These are phyloP conservation scores for Pittosporum tobira DNA, from an alignment of 129 eudicot species.

Conservation along the genomic window DNA sequence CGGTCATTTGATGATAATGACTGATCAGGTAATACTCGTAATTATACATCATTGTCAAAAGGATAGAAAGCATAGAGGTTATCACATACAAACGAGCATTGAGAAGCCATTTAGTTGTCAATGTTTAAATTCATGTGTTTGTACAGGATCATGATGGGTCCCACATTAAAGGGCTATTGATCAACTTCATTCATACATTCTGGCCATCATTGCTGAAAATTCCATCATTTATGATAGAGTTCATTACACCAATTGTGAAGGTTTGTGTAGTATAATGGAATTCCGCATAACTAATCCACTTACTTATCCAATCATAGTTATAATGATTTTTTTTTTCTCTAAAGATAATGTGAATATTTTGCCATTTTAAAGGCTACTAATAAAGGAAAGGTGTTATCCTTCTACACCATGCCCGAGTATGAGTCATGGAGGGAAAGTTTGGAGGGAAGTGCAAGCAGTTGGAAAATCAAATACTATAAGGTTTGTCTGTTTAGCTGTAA, in stretches of 20 bases:
- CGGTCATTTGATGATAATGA: conserved; percentile 95
- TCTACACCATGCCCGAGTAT: conserved; percentile 85
- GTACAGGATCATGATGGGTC: conserved; percentile 98
- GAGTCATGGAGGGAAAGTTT: conserved; percentile 60
- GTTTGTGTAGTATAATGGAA: conserved; percentile 16
- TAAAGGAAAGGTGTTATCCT: conserved; percentile 37
- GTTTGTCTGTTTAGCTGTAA: conserved; percentile 21
- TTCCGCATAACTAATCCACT: not conserved
- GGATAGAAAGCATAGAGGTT: not conserved
- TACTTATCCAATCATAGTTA: not conserved
- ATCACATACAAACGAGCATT: too few species aligned
- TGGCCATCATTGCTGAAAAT: conserved; percentile 95
- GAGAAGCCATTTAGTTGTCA: too few species aligned
- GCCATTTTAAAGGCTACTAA: conserved; percentile 39
- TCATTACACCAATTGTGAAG: conserved; percentile 89
- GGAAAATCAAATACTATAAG: conserved; percentile 94
- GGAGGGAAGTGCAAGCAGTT: conserved; percentile 38
- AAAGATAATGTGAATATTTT: not conserved
- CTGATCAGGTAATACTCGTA: conserved; percentile 65
- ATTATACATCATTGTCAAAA: not conserved
- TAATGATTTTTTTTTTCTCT: not conserved
- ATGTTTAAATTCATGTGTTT: conserved; percentile 3
- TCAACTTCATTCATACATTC: conserved; percentile 84
- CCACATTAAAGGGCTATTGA: conserved; percentile 87
- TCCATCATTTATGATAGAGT: conserved; percentile 74